These are phyloP conservation scores for Thalassiosira profunda DNA, from an alignment of 108 stramenopile genomes.

Conservation along the genomic window DNA sequence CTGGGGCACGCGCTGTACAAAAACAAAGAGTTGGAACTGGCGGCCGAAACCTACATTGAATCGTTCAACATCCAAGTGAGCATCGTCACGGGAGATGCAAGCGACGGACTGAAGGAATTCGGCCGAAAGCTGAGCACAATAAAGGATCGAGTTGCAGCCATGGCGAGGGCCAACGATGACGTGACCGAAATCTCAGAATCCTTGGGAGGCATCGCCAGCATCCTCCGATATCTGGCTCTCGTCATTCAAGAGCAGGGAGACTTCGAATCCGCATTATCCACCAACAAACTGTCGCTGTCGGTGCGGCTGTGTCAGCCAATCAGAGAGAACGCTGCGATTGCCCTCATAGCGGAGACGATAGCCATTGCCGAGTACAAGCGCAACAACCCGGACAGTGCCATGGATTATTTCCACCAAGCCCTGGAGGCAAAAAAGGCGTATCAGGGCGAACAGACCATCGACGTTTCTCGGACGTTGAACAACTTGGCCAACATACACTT, in stretches of 20 bases:
- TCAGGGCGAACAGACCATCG: constrained; percentile 44
- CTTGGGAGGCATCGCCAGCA: constrained; percentile 49
- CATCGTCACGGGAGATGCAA: constrained; percentile 42
- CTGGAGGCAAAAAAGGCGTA: constrained; percentile 37
- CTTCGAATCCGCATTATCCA: constrained; percentile 38
- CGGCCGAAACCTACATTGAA: constrained; percentile 48
- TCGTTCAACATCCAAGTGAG: constrained; percentile 55
- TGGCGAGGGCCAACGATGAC: constrained; percentile 21
- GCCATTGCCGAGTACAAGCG: constrained; percentile 57
- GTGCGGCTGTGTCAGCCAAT: constrained; percentile 46
- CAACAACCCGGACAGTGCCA: constrained; percentile 43
- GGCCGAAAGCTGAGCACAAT: constrained; percentile 25
- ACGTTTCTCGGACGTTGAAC: constrained; percentile 50
- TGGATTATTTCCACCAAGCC: constrained; percentile 54
- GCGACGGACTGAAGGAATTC: constrained; percentile 30
- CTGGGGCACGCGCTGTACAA: constrained; percentile 51
- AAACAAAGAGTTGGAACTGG: constrained; percentile 40
- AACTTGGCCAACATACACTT: constrained; percentile 59
- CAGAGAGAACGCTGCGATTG: constrained; percentile 48
- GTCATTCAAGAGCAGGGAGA: constrained; percentile 49
- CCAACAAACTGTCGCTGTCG: constrained; percentile 46
- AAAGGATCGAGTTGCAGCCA: constrained; percentile 7
- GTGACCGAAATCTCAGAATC: constrained; percentile 19
- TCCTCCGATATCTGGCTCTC: constrained; percentile 54
- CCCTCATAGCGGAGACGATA: constrained; percentile 53